Evolutionary conservation across 2,329 filamentous ascomycete genomes (phyloP).

Genomic region (Epichloe baconii): DNA sequence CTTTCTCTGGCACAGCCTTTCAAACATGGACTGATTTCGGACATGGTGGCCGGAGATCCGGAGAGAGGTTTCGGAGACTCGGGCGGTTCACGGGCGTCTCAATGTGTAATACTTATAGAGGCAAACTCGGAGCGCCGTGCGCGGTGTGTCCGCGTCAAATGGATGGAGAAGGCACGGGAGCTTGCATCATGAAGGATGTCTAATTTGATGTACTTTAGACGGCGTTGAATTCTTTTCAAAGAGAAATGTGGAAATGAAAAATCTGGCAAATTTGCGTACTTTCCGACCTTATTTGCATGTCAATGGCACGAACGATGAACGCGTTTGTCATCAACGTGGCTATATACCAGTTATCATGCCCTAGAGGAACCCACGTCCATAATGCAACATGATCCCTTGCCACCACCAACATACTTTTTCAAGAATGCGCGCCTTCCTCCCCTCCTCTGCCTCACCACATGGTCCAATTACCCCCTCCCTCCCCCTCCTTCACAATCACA

Average conservation of each 20-base stretch:
- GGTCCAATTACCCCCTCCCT: not conserved
- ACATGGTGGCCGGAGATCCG: not conserved
- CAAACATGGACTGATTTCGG: not conserved
- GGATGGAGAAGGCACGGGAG: conserved; percentile 15
- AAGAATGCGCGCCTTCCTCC: too few species aligned
- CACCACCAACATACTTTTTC: too few species aligned
- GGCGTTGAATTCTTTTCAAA: conserved; percentile 19
- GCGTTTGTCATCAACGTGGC: too few species aligned
- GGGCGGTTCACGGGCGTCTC: conserved; percentile 8
- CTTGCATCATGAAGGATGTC: conserved; percentile 22
- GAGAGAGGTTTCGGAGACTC: not conserved
- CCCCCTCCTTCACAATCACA: not conserved
- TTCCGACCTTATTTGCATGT: too few species aligned
- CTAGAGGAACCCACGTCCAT: too few species aligned
- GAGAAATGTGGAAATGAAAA: conserved; percentile 27
- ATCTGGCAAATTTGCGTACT: not conserved
- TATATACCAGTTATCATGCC: too few species aligned
- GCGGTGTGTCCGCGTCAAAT: conserved; percentile 12
- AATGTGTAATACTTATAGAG: conserved; percentile 24
- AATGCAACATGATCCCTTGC: too few species aligned
- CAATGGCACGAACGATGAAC: too few species aligned
- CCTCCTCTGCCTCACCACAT: not conserved
- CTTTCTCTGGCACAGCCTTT: conserved; percentile 8
- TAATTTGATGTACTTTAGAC: conserved; percentile 30
- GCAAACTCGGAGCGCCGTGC: conserved; percentile 21